phyloP scores from a whole-genome alignment of 1,284 basidiomycete genomes.

The Porphyrellus sp. region DNA sequence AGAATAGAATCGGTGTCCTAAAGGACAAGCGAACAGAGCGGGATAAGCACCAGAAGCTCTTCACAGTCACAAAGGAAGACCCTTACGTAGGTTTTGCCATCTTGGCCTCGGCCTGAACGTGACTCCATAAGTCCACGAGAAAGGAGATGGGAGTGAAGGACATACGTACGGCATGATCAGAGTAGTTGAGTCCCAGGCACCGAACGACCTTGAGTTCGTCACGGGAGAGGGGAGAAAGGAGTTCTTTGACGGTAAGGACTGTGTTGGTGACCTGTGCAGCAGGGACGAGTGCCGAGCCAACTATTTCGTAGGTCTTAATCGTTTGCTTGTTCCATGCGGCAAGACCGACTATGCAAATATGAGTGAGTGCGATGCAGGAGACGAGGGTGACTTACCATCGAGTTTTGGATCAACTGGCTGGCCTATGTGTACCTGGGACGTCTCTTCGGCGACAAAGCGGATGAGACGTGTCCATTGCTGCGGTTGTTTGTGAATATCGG shows the following conservation, averaged over 20 bases:
- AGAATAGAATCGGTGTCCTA: constrained; percentile 73
- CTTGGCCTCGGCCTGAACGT: constrained; percentile 59
- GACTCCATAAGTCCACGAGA: not conserved
- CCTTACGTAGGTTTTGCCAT: constrained; percentile 60
- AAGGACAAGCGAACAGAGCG: not conserved
- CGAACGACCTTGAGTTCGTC: constrained; percentile 68
- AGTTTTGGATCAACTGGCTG: constrained; percentile 66
- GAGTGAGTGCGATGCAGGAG: not conserved
- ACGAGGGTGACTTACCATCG: constrained; percentile 49
- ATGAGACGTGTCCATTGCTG: constrained; percentile 80
- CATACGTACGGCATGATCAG: constrained; percentile 71
- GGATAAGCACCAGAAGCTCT: not conserved
- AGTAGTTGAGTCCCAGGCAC: constrained; percentile 79
- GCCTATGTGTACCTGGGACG: constrained; percentile 69
- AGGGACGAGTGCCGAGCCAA: constrained; percentile 63
- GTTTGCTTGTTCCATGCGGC: constrained; percentile 51
- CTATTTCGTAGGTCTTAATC: constrained; percentile 67
- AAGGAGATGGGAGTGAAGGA: constrained; percentile 2
- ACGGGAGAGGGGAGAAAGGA: constrained; percentile 67
- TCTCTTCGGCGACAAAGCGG: constrained; percentile 80
- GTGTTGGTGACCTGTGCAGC: constrained; percentile 58
- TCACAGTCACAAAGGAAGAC: not conserved
- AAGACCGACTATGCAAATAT: constrained; percentile 54
- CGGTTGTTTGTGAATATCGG: constrained; percentile 4
- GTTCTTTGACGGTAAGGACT: constrained; percentile 63